A percentile compares a stretch with the other conserved stretches of the same genome.
Evolutionary conservation across 768 basidiomycete genomes (phyloP).

Genomic region (Holtermannia corniformis): DNA sequence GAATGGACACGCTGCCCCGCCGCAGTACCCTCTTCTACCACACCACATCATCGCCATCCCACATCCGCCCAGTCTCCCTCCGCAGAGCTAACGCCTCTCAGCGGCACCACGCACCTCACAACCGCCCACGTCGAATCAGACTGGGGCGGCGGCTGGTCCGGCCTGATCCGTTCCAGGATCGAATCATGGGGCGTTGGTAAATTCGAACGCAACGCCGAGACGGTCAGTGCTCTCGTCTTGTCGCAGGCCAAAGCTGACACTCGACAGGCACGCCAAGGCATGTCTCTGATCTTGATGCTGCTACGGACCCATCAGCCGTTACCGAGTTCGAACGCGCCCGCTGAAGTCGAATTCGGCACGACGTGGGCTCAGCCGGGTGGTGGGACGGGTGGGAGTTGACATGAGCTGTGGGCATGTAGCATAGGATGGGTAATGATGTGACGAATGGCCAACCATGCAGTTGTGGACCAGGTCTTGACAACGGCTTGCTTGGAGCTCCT

Average conservation of each 20-base stretch:
- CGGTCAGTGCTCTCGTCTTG: conserved; percentile 54
- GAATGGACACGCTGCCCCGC: no score
- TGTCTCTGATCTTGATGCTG: conserved; percentile 67
- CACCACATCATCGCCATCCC: not conserved
- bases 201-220: conserved; percentile 80
- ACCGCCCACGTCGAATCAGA: conserved; percentile 79
- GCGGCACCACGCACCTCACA: conserved; percentile 73
- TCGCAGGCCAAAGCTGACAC: conserved; percentile 41
- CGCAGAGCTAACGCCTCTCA: conserved; percentile 26
- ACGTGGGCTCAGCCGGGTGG: not conserved
- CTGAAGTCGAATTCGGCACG: conserved; percentile 12
- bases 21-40: not conserved
- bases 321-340: conserved; percentile 38
- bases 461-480: no score
- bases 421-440: no score
- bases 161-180: conserved; percentile 49
- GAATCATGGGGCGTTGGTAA: conserved; percentile 74
- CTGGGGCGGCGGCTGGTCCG: conserved; percentile 84
- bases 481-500: no score
- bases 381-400: no score
- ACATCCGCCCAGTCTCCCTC: not conserved
- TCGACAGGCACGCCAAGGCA: conserved; percentile 47
- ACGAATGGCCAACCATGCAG: no score
- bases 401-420: no score
- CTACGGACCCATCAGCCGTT: conserved; percentile 67